Percentiles rank a stretch among this genome's conserved stretches.
These are phyloP conservation scores for Solanum microdontum DNA, from an alignment of 257 asterid genomes.

Conservation along the genomic window DNA sequence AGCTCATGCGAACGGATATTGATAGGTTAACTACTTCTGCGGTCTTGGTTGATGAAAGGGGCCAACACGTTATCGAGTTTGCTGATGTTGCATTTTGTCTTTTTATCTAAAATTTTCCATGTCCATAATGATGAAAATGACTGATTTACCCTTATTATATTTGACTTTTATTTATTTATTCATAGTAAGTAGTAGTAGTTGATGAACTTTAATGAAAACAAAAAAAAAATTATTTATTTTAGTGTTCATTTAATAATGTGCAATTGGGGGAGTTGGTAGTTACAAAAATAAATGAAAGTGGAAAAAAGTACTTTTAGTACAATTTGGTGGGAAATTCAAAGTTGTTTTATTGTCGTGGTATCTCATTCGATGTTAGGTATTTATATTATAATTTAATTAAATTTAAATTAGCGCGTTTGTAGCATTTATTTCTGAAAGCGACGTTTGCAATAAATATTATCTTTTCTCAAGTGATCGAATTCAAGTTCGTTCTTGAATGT, in stretches of 20 bases:
- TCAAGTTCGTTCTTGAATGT: not conserved
- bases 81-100: not conserved
- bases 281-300: not conserved
- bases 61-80: conserved; percentile 3
- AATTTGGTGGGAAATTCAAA: not conserved
- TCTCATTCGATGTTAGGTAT: not conserved
- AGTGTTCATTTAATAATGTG: not conserved
- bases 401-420: not conserved
- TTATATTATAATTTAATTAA: not conserved
- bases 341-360: not conserved
- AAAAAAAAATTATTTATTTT: not conserved
- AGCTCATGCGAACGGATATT: accelerated
- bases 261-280: not conserved
- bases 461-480: too few species aligned
- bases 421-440: not conserved
- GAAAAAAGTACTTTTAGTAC: not conserved
- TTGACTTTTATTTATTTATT: not conserved
- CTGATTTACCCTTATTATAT: not conserved
- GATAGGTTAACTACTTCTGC: not conserved
- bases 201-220: not conserved
- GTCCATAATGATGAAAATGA: not conserved
- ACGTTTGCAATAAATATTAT: too few species aligned
- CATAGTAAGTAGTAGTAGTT: not conserved
- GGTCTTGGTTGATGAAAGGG: not conserved
- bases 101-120: not conserved